These are phyloP conservation scores for Colletotrichum lindemuthianum DNA, from an alignment of 2,329 filamentous ascomycete genomes.

Conservation along the genomic window DNA sequence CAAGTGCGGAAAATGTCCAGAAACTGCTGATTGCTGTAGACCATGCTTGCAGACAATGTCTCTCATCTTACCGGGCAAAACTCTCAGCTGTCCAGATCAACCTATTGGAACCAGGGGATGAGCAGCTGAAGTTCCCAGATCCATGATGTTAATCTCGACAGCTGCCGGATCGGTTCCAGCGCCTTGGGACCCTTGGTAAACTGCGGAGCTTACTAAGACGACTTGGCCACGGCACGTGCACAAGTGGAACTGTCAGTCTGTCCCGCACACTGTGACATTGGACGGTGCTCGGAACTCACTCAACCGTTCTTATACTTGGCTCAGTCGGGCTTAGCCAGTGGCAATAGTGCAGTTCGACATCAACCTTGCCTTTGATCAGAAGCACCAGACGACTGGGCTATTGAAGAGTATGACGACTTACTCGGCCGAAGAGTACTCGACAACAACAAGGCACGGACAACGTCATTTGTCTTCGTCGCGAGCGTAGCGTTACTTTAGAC, in stretches of 20 bases:
- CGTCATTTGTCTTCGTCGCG: neutral
- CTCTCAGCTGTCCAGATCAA: too few relatives aligned
- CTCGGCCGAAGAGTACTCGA: constrained; percentile 2
- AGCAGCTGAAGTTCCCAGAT: too few relatives aligned
- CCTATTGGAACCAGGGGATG: too few relatives aligned
- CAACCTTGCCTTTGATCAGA: constrained; percentile 11
- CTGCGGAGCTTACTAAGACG: too few relatives aligned
- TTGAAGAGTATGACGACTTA: neutral
- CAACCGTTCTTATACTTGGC: constrained; percentile 7
- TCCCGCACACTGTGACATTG: too few relatives aligned
- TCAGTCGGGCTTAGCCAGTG: constrained; percentile 14
- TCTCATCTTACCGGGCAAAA: neutral
- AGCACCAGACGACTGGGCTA: neutral
- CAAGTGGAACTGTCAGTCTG: neutral
- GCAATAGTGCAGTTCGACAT: constrained; percentile 9
- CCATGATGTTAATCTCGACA: too few relatives aligned
- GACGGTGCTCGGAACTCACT: constrained; percentile 9
- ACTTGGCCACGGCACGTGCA: too few relatives aligned
- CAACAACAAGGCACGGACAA: neutral
- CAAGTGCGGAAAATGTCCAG: neutral
- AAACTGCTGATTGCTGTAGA: neutral
- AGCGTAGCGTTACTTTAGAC: neutral
- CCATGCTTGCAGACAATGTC: neutral
- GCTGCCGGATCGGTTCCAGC: neutral
- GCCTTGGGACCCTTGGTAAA: constrained; percentile 4